Percentiles rank a stretch among this genome's conserved stretches.
Evolutionary conservation across 2,329 filamentous ascomycete genomes (phyloP).

Genomic region (Amphichorda felina): DNA sequence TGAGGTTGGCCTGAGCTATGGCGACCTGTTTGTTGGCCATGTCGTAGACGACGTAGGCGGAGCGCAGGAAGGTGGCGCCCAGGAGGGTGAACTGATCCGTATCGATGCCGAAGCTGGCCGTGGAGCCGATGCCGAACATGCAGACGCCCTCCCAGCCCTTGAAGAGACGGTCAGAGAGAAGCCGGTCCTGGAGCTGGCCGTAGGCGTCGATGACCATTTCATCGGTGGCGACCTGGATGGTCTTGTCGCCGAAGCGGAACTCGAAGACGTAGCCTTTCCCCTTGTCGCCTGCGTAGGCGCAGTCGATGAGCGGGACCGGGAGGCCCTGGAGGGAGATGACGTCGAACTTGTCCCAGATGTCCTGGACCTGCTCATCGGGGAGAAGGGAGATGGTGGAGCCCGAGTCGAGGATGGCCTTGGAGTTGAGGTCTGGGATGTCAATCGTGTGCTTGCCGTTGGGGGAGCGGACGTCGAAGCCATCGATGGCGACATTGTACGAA

Average conservation of each 20-base stretch:
- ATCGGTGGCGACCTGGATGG: conserved; percentile 36
- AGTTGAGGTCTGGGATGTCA: conserved; percentile 22
- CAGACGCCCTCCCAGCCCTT: conserved; percentile 30
- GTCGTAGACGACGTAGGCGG: conserved; percentile 46
- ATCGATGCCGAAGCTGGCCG: conserved; percentile 18
- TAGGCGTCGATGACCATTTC: conserved; percentile 39
- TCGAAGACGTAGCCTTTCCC: conserved; percentile 31
- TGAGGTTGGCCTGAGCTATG: conserved; percentile 40
- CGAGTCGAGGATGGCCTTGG: conserved; percentile 58
- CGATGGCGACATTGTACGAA: conserved; percentile 20
- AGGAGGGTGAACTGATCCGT: conserved; percentile 28
- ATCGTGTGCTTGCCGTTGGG: conserved; percentile 15
- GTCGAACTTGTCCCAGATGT: conserved; percentile 39
- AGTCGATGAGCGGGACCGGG: conserved; percentile 40
- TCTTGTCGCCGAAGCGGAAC: conserved; percentile 37
- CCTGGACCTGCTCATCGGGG: conserved; percentile 42
- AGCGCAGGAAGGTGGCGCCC: conserved; percentile 47
- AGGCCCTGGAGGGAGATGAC: conserved; percentile 26
- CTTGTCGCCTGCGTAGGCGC: conserved; percentile 30
- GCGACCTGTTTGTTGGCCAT: conserved; percentile 35
- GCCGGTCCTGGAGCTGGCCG: conserved; percentile 19
- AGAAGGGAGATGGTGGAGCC: conserved; percentile 61
- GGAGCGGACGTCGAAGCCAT: conserved; percentile 25
- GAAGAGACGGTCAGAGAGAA: conserved; percentile 14
- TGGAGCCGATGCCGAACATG: conserved; percentile 41